Evolutionary conservation across 768 basidiomycete species (phyloP).

Genomic region (Dioszegia hungarica): DNA sequence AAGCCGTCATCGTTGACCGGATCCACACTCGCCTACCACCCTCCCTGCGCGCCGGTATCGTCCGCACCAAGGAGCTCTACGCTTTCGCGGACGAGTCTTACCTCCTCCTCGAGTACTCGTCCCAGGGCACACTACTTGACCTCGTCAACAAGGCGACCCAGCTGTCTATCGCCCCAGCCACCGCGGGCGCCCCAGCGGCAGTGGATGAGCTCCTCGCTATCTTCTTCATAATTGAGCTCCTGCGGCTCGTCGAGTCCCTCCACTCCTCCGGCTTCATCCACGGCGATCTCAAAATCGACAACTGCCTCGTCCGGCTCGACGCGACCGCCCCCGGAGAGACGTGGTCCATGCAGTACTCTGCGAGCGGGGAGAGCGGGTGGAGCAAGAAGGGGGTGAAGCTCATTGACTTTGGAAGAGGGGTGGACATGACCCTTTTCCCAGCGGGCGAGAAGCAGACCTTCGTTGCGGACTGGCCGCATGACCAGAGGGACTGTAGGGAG

Average conservation of each 20-base stretch:
- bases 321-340: slow-evolving; percentile 59
- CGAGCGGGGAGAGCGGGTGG: slow-evolving; percentile 80
- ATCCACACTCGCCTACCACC: slow-evolving; percentile 66
- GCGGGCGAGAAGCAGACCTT: slow-evolving; percentile 62
- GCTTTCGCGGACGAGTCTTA: slow-evolving; percentile 83
- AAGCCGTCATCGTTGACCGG: slow-evolving; percentile 76
- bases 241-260: slow-evolving; percentile 74
- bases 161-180: slow-evolving; percentile 60
- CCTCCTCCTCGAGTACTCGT: slow-evolving; percentile 78
- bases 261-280: slow-evolving; percentile 84
- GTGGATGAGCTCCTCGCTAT: slow-evolving; percentile 89
- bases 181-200: slow-evolving; percentile 29
- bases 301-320: slow-evolving; percentile 81
- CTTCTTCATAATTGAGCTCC: slow-evolving; percentile 89
- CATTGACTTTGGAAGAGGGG: slow-evolving; percentile 95
- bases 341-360: slow-evolving; percentile 73
- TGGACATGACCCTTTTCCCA: slow-evolving; percentile 80
- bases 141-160: slow-evolving; percentile 77
- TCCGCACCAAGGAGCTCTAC: slow-evolving; percentile 73
- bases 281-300: slow-evolving; percentile 98
- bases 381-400: slow-evolving; percentile 76
- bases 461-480: slow-evolving; percentile 79
- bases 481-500: slow-evolving; percentile 88
- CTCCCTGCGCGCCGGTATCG: slow-evolving; percentile 61
- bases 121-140: slow-evolving; percentile 87